These are phyloP conservation scores for Diospyros kaki DNA, from an alignment of 148 eudicot genomes.

Conservation along the genomic window DNA sequence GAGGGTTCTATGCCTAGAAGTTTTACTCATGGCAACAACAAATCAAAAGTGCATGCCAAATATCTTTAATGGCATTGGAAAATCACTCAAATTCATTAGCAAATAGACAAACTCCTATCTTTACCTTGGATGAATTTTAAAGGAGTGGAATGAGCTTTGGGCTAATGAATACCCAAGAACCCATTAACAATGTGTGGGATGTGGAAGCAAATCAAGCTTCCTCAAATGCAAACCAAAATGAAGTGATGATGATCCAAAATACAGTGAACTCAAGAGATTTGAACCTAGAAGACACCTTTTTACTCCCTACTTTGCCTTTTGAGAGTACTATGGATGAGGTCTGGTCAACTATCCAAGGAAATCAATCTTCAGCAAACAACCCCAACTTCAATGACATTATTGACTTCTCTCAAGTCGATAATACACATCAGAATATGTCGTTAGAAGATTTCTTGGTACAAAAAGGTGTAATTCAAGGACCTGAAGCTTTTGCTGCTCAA, in stretches of 20 bases:
- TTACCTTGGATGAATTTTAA: constrained; percentile 12
- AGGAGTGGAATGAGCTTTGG: constrained; percentile 16
- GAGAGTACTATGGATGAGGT: constrained; percentile 20
- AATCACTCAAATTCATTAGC: background rate
- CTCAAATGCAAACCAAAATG: too few species aligned
- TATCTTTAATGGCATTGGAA: background rate
- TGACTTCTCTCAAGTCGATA: background rate
- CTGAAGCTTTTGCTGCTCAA: background rate
- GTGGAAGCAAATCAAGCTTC: background rate
- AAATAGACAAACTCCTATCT: constrained; percentile 9
- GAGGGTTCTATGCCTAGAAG: constrained; percentile 1
- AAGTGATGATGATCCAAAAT: background rate
- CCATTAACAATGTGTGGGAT: constrained; percentile 9
- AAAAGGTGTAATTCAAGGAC: constrained; percentile 16
- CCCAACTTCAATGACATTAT: too few species aligned
- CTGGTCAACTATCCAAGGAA: constrained; percentile 12
- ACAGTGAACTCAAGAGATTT: background rate
- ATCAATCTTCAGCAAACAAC: background rate
- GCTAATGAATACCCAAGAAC: constrained; percentile 16
- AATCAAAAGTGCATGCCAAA: background rate
- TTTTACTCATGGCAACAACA: background rate
- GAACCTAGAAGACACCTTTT: background rate
- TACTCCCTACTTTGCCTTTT: constrained; percentile 3
- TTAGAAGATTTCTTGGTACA: constrained; percentile 18
- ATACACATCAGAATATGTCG: constrained; percentile 18